These are phyloP conservation scores for Stachybotrys elegans DNA, from an alignment of 2,329 filamentous ascomycete genomes.

Conservation along the genomic window DNA sequence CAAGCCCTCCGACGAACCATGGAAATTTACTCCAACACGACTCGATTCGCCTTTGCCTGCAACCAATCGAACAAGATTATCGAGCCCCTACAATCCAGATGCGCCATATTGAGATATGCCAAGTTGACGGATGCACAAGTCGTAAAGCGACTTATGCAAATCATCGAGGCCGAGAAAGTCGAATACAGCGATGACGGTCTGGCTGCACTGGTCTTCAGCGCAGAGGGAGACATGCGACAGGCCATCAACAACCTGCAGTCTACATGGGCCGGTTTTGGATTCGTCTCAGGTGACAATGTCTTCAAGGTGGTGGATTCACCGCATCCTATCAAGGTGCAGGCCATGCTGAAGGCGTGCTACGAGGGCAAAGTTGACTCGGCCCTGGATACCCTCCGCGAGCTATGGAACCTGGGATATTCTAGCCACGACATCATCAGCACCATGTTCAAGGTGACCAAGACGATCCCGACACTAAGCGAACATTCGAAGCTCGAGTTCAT, in stretches of 20 bases:
- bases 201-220: slow-evolving; percentile 93
- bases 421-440: slow-evolving; percentile 98
- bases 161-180: slow-evolving; percentile 88
- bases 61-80: slow-evolving; percentile 99
- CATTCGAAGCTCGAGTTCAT: slow-evolving; percentile 97
- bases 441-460: slow-evolving; percentile 98
- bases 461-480: slow-evolving; percentile 84
- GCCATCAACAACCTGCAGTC: slow-evolving; percentile 98
- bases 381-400: slow-evolving; percentile 77
- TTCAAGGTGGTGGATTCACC: slow-evolving; percentile 97
- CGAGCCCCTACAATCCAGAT: slow-evolving; percentile 94
- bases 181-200: slow-evolving; percentile 89
- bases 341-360: slow-evolving; percentile 96
- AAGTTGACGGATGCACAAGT: slow-evolving; percentile 90
- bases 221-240: slow-evolving; percentile 97
- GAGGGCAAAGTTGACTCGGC: slow-evolving; percentile 87
- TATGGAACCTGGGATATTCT: slow-evolving; percentile 96
- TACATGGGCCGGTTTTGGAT: slow-evolving; percentile 87
- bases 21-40: slow-evolving; percentile 98
- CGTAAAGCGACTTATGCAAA: slow-evolving; percentile 83
- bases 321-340: slow-evolving; percentile 96
- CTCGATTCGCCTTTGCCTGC: slow-evolving; percentile 94
- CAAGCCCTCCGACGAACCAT: slow-evolving; percentile 93
- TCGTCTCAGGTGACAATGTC: slow-evolving; percentile 96
- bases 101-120: slow-evolving; percentile 90